These are phyloP conservation scores for Xanthoparmelia taractica DNA, from an alignment of 495 filamentous ascomycete species.

Conservation along the genomic window DNA sequence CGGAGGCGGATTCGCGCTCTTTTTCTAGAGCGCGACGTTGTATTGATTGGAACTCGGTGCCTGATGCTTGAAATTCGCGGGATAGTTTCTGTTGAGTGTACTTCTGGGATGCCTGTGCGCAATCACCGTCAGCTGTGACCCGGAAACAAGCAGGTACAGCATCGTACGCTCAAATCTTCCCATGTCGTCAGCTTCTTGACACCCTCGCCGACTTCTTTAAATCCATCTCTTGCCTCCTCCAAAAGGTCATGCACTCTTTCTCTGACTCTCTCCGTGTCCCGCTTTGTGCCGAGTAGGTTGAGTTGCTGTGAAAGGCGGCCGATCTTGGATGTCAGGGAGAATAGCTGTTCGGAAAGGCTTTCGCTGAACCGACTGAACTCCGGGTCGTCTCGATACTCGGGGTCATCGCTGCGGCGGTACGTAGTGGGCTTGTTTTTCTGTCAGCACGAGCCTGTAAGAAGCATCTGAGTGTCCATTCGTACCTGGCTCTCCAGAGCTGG, in stretches of 20 bases:
- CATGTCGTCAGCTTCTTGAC: conserved; percentile 86
- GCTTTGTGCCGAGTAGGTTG: conserved; percentile 74
- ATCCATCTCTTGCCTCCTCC: conserved; percentile 74
- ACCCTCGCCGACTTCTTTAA: conserved; percentile 88
- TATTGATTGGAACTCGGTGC: conserved; percentile 82
- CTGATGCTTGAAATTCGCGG: conserved; percentile 77
- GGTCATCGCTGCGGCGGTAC: conserved; percentile 60
- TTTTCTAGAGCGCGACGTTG: conserved; percentile 88
- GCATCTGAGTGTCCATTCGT: background rate
- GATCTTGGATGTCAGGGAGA: conserved; percentile 79
- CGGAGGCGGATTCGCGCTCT: conserved; percentile 74
- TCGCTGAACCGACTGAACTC: conserved; percentile 79
- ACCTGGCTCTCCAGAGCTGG: conserved; percentile 24
- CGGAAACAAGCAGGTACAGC: background rate
- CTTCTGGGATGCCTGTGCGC: conserved; percentile 71
- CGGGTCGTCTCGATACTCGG: conserved; percentile 75
- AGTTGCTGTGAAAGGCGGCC: conserved; percentile 73
- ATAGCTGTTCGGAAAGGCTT: conserved; percentile 74
- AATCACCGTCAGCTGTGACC: background rate
- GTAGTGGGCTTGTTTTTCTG: conserved; percentile 50
- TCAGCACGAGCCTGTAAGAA: background rate
- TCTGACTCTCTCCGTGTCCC: conserved; percentile 83
- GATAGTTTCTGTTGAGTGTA: conserved; percentile 93
- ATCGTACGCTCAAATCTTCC: conserved; percentile 81
- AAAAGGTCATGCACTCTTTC: conserved; percentile 81